A percentile compares a stretch with the other conserved stretches of the same genome.
Conservation (phyloP, 495 filamentous ascomycete species). For the Aspergillus biplanus region DNA sequence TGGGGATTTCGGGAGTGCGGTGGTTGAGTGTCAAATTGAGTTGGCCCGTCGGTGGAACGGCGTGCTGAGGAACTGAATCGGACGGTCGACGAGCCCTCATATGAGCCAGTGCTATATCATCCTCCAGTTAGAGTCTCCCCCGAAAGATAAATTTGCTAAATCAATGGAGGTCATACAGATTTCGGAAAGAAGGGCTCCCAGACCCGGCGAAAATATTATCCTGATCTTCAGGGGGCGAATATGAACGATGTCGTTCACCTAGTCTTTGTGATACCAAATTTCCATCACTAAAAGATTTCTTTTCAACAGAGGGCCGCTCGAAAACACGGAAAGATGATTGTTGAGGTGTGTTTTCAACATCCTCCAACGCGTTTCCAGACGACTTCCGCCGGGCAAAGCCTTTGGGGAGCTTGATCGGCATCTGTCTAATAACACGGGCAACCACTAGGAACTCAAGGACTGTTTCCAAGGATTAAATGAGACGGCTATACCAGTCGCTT, state of each 20-base stretch:
- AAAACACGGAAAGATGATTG: slow-evolving; percentile 63
- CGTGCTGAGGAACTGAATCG: slow-evolving; percentile 75
- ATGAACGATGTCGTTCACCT: slow-evolving; percentile 41
- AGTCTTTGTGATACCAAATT: slow-evolving; percentile 45
- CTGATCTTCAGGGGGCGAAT: slow-evolving; percentile 58
- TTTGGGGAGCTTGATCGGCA: slow-evolving; percentile 74
- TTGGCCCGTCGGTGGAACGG: slow-evolving; percentile 66
- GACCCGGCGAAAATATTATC: slow-evolving; percentile 47
- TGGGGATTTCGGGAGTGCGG: slow-evolving; percentile 52
- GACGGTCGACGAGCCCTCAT: slow-evolving; percentile 63
- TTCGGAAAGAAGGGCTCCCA: slow-evolving; percentile 39
- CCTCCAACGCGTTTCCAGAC: slow-evolving; percentile 65
- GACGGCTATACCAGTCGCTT: slow-evolving; percentile 21
- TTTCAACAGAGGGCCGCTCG: slow-evolving; percentile 52
- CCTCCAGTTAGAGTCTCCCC: slow-evolving; percentile 43
- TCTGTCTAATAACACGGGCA: slow-evolving; percentile 31
- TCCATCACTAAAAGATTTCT: slow-evolving; percentile 54
- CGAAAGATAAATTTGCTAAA: slow-evolving; percentile 20
- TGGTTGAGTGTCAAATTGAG: slow-evolving; percentile 58
- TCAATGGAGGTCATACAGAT: slow-evolving; percentile 43
- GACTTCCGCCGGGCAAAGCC: slow-evolving; percentile 69
- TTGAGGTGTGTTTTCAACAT: slow-evolving; percentile 47
- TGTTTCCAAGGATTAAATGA: slow-evolving; percentile 18
- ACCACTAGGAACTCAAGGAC: slow-evolving; percentile 21
- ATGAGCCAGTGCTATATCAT: slow-evolving; percentile 65